Evolutionary conservation across 805 yeast species (phyloP), one percentile per base, ranked within the genome.

Genomic region (Schizosaccharomyces osmophilus): DNA sequence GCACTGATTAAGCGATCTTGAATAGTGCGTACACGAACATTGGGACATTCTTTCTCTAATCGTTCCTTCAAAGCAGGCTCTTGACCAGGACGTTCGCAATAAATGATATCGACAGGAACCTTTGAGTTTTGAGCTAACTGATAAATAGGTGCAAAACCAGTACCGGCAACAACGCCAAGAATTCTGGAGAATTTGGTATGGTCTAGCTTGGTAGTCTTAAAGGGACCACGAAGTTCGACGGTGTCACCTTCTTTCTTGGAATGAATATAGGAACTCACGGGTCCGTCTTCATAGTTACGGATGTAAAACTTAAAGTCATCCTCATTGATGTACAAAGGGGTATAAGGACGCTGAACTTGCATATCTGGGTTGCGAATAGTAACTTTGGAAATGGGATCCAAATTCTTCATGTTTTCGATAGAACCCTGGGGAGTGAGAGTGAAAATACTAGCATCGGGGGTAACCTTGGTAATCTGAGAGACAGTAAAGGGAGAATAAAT

Each of bases 111-210:
- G 4, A 51, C 31, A 17, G 57, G 57, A 5, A 17, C n/a, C n/a
- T 51, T 51, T 6, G n/a, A 22, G 32, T 17, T 19, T 9, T 51
- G 57, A 51, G 57, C 57, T 36, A 57, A 36, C n/a, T 57, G 60
- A 39, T 26, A 22, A 11, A 57, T 57, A n/a, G 60, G 60, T 11
- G 60, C 60, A 57, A 57, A 9, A n/a, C 60, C 60, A 9, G 60
- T 57, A n/a, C 60, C 60, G 19, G 48, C 60, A 31, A 36, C 42
- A 24, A 57, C 24, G 31, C 26, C 43, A 9, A 57, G 19, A 42
- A 57, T 57, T 22, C 60, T 26, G 11, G 60, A 22, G 57, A 19
- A 51, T 29, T 51, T 22, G 5, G 31, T 51, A 2, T 6, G 11
- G n/a, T 51, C 57, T 19, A 57, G 42, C n/a, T 41, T 57, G 2